A percentile compares a stretch with the other conserved stretches of the same genome.
phyloP scores from a whole-genome alignment of 1,284 basidiomycete species.

The Ganoderma sinense region DNA sequence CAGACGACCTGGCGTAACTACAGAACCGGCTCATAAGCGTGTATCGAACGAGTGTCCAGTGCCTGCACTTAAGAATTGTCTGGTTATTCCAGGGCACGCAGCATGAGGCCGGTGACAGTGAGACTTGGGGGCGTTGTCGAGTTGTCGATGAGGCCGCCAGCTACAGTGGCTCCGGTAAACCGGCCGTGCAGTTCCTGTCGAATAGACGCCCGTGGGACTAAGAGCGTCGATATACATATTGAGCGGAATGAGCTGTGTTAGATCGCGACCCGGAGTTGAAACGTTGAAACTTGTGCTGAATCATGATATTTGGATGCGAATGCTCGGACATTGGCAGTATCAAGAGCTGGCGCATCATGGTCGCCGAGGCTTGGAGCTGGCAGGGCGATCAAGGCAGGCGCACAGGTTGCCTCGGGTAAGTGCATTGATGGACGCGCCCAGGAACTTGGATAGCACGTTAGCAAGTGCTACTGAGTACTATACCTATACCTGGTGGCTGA shows the following conservation, averaged over 20 bases:
- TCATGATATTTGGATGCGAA: conserved; percentile 2
- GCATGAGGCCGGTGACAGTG: too few species aligned
- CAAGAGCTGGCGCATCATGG: conserved; percentile 5
- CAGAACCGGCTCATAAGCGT: background rate
- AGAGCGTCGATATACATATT: too few species aligned
- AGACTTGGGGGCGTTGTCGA: too few species aligned
- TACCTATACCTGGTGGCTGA: conserved; percentile 22
- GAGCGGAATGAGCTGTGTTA: background rate
- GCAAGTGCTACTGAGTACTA: background rate
- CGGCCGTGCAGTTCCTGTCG: background rate
- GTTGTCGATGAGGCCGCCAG: too few species aligned
- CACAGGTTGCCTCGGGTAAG: conserved; percentile 9
- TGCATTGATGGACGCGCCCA: background rate
- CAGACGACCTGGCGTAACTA: background rate
- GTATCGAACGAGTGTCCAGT: too few species aligned
- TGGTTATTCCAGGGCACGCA: too few species aligned
- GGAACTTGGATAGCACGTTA: background rate
- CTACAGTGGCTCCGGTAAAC: background rate
- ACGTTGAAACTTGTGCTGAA: conserved; percentile 1
- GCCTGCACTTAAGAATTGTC: too few species aligned
- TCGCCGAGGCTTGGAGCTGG: background rate
- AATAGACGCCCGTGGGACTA: background rate
- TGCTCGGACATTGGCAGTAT: background rate
- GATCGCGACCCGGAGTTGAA: background rate
- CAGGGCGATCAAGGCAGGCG: conserved; percentile 5